A percentile compares a stretch with the other conserved stretches of the same genome.
Evolutionary conservation across 2,329 filamentous ascomycete genomes (phyloP).

Genomic region (Aspergillus sp.): DNA sequence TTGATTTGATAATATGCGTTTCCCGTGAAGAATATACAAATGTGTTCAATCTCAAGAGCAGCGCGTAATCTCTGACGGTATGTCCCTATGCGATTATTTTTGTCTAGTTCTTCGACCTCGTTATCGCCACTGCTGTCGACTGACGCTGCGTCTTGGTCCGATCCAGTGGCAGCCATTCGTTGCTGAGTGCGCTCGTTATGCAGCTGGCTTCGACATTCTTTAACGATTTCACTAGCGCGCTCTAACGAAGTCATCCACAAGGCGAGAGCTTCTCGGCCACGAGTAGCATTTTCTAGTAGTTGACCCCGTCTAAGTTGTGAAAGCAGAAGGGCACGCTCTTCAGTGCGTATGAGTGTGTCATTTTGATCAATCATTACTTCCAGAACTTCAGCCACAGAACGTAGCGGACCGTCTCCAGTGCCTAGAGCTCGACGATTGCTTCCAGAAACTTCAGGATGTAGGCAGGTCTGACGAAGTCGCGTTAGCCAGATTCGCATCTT

Average conservation of each 20-base stretch:
- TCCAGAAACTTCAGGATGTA: conserved; percentile 77
- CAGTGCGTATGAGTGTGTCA: conserved; percentile 59
- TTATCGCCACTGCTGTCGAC: conserved; percentile 24
- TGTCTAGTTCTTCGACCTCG: conserved; percentile 35
- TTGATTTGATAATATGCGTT: conserved; percentile 84
- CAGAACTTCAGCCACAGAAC: conserved; percentile 81
- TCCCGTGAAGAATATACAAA: conserved; percentile 76
- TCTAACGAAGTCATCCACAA: conserved; percentile 62
- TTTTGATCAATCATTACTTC: conserved; percentile 89
- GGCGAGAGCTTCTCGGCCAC: conserved; percentile 61
- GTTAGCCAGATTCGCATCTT: conserved; percentile 76
- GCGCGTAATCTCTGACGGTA: conserved; percentile 63
- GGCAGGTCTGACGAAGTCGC: conserved; percentile 71
- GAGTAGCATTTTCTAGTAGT: conserved; percentile 68
- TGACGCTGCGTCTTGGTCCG: conserved; percentile 12
- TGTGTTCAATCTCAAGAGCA: conserved; percentile 75
- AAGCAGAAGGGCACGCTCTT: conserved; percentile 64
- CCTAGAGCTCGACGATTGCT: conserved; percentile 62
- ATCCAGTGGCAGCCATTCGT: conserved; percentile 16
- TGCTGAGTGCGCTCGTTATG: conserved; percentile 38
- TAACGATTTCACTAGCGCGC: conserved; percentile 47
- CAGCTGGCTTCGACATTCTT: conserved; percentile 61
- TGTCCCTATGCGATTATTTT: conserved; percentile 48
- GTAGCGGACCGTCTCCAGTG: conserved; percentile 61
- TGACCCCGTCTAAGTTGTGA: conserved; percentile 68